Base-by-base conservation (phyloP, 306 rosid species). In the Glycyrrhiza uralensis region DNA sequence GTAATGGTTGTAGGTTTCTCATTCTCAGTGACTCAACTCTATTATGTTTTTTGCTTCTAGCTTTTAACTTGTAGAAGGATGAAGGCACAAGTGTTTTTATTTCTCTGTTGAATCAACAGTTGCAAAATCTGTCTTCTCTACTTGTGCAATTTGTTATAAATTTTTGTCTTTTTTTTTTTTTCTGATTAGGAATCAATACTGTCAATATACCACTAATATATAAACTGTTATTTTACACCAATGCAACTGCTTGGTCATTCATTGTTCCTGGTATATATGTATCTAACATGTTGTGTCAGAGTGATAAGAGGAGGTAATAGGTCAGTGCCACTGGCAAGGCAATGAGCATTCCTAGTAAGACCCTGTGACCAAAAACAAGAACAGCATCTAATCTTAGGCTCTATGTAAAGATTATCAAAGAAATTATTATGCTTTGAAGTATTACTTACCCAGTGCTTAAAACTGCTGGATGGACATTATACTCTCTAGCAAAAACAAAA, bases 401-500 rank as follows among this genome's bases (percentile, higher is more conserved):
- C 24, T 4, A 15, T 28, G 11, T 6, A 70, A 59, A 69, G 20
- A 2, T 32, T 72, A 79, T 54, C 4, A 67, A 49, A 23, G 20
- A 54, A 15, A 59, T n/a, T n/a, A n/a, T n/a, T n/a, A n/a, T 49
- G 50, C 26, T 41, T 57, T 26, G 60, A 66, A 75, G 71, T 6
- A 80, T 71, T 70, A 17, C 56, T 51, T 85, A 91, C 98, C 95
- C 97, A 1, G 98, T 91, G 80, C 98, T 91, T 50, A 91, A 68
- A 76, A 94, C 76, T 38, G 86, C 86, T 44, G 98, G 97, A 77
- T 91, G 71, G 17, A 89, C 82, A 49, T 91, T 84, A 20, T 94
- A 94, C 85, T 94, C 98, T 81, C 84, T 91, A 24, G 98, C 92
- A 65, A 94, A 91, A 42, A 94, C 97, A 76, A 94, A 94, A 50